Conservation (phyloP, 2,329 filamentous ascomycete species). For the Colletotrichum plurivorum region DNA sequence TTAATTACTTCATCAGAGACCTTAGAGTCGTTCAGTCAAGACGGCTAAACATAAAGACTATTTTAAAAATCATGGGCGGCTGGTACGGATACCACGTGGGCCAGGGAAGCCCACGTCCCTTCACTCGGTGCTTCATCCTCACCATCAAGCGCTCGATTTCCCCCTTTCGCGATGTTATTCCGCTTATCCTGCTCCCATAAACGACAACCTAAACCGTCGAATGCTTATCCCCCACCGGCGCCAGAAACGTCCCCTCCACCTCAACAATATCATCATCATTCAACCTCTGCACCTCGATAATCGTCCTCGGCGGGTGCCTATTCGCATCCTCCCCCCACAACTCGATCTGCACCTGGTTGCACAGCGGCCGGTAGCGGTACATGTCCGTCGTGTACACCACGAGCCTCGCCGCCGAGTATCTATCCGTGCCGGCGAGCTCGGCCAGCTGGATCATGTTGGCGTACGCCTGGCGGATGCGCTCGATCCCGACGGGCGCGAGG, state of each 20-base stretch:
- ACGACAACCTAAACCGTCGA: background rate
- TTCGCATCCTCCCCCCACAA: slow-evolving; percentile 48
- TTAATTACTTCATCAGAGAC: too few relatives aligned
- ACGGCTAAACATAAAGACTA: too few relatives aligned
- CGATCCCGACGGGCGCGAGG: slow-evolving; percentile 46
- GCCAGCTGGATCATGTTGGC: slow-evolving; percentile 50
- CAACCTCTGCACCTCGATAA: slow-evolving; percentile 49
- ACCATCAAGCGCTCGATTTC: too few relatives aligned
- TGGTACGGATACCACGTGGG: too few relatives aligned
- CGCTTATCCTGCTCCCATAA: too few relatives aligned
- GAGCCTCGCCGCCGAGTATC: slow-evolving; percentile 43
- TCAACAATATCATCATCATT: slow-evolving; percentile 52
- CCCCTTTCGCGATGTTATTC: too few relatives aligned
- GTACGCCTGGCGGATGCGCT: slow-evolving; percentile 49
- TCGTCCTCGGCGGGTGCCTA: slow-evolving; percentile 49
- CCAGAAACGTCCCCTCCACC: slow-evolving; percentile 49
- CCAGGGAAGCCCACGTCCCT: too few relatives aligned
- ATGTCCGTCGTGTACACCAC: slow-evolving; percentile 52
- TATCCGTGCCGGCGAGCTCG: slow-evolving; percentile 46
- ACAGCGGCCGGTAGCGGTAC: slow-evolving; percentile 50
- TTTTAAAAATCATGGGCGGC: too few relatives aligned
- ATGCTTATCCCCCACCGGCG: background rate
- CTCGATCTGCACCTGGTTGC: slow-evolving; percentile 49
- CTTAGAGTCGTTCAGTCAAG: too few relatives aligned
- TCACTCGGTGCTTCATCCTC: too few relatives aligned